Conservation (phyloP, 2,329 filamentous ascomycete species). For the Diaporthe humulicola region DNA sequence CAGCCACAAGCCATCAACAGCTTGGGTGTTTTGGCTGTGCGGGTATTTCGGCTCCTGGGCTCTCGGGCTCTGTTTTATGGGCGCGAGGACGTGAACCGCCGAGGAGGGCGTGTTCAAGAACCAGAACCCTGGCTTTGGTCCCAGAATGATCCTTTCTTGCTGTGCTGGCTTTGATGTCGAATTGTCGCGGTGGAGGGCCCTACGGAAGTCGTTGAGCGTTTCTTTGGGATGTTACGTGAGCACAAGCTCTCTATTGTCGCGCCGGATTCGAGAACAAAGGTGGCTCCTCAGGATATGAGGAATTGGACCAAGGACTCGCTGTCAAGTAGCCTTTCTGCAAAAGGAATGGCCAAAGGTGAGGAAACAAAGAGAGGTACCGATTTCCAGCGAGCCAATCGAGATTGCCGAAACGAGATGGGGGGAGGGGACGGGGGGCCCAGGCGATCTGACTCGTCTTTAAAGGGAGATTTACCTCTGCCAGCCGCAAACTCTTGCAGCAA, state of each 20-base stretch:
- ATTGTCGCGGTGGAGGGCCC: neutral
- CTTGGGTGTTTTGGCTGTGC: neutral
- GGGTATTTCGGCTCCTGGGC: neutral
- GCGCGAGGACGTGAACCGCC: neutral
- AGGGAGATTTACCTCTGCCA: conserved; percentile 33
- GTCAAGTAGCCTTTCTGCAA: conserved; percentile 37
- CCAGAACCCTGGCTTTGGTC: neutral
- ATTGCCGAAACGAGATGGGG: conserved; percentile 11
- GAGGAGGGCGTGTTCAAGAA: conserved; percentile 11
- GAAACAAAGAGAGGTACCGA: conserved; percentile 38
- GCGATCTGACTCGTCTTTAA: conserved; percentile 37
- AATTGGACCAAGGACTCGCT: conserved; percentile 27
- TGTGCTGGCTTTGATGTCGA: conserved; percentile 6
- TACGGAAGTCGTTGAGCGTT: conserved; percentile 44
- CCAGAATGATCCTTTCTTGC: conserved; percentile 5
- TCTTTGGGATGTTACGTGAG: conserved; percentile 49
- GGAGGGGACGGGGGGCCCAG: conserved; percentile 26
- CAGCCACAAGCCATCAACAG: conserved; percentile 26
- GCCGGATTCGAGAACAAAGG: conserved; percentile 38
- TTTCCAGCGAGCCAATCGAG: conserved; percentile 32
- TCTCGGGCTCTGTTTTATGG: neutral
- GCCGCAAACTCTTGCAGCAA: conserved; percentile 33
- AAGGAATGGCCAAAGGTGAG: conserved; percentile 38
- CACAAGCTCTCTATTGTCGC: conserved; percentile 26
- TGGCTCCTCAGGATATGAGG: conserved; percentile 25